A percentile compares a stretch with the other conserved stretches of the same genome.
Evolutionary conservation across 2,329 filamentous ascomycete genomes (phyloP).

Genomic region (Chlorencoelia australis): DNA sequence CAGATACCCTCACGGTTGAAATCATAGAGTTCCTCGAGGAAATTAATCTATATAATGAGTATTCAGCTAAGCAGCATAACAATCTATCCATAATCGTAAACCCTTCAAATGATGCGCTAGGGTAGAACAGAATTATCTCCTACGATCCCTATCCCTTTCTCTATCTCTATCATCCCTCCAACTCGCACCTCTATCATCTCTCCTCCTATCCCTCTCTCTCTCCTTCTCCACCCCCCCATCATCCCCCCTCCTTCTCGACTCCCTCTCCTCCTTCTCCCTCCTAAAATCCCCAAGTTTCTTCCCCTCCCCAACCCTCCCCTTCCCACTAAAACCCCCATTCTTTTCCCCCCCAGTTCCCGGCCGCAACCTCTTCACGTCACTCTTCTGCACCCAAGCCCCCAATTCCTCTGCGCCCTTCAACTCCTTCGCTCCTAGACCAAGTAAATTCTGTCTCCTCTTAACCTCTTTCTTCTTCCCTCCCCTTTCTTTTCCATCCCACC

Average conservation of each 20-base stretch:
- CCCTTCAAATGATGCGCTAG: no score
- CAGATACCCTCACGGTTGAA: no score
- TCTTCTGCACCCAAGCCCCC: slow-evolving; percentile 69
- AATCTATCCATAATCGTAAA: no score
- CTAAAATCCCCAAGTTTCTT: slow-evolving; percentile 34
- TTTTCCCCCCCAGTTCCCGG: slow-evolving; percentile 19
- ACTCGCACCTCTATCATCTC: slow-evolving; percentile 16
- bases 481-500: slow-evolving; percentile 67
- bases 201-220: slow-evolving; percentile 23
- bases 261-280: slow-evolving; percentile 31
- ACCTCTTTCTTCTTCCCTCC: slow-evolving; percentile 50
- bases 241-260: slow-evolving; percentile 26
- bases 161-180: slow-evolving; percentile 20
- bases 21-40: no score
- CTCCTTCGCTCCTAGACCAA: slow-evolving; percentile 84
- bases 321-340: not conserved
- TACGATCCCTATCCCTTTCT: slow-evolving; percentile 18
- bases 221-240: slow-evolving; percentile 22
- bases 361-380: slow-evolving; percentile 41
- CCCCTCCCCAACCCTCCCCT: slow-evolving; percentile 27
- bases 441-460: slow-evolving; percentile 64
- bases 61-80: no score
- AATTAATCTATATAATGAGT: no score
- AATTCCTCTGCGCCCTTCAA: slow-evolving; percentile 62
- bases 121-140: slow-evolving; percentile 5